A percentile compares a stretch with the other conserved stretches of the same genome.
These are phyloP conservation scores for Acer saccharum DNA, from an alignment of 345 rosid species.

Conservation along the genomic window DNA sequence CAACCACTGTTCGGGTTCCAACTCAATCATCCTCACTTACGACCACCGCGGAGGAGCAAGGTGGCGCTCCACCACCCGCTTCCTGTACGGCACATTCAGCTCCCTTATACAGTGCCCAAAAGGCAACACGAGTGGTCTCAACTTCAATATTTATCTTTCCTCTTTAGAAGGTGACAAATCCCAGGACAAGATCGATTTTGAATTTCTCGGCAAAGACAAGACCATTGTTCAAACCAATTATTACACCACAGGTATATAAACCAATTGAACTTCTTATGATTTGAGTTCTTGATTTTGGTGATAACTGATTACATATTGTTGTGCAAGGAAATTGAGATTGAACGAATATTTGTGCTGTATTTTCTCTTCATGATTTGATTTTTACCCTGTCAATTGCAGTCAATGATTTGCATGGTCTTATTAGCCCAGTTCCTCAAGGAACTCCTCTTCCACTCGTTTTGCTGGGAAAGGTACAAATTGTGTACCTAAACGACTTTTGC, in stretches of 20 bases:
- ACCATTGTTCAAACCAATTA: conserved; percentile 53
- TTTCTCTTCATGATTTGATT: too few species aligned
- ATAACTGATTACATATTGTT: too few species aligned
- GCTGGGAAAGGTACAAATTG: too few species aligned
- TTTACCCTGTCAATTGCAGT: too few species aligned
- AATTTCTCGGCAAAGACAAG: conserved; percentile 62
- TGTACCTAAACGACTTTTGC: too few species aligned
- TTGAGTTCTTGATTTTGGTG: neutral
- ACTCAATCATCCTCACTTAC: conserved; percentile 51
- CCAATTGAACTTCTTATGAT: neutral
- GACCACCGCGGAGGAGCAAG: conserved; percentile 65
- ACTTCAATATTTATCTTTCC: conserved; percentile 62
- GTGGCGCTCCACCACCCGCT: conserved; percentile 65
- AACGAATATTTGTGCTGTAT: too few species aligned
- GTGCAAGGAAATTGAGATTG: too few species aligned
- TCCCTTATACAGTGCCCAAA: conserved; percentile 50
- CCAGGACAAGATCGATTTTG: conserved; percentile 71
- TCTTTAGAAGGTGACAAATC: conserved; percentile 69
- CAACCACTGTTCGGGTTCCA: conserved; percentile 46
- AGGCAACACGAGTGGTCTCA: conserved; percentile 69
- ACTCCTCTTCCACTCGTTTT: too few species aligned
- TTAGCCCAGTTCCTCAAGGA: too few species aligned
- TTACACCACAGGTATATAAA: conserved; percentile 42
- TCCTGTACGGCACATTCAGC: conserved; percentile 60
- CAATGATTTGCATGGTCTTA: too few species aligned